Evolutionary conservation across 305 asterid species (phyloP), one percentile per base, ranked within the genome.

Genomic region (Lippia alba): DNA sequence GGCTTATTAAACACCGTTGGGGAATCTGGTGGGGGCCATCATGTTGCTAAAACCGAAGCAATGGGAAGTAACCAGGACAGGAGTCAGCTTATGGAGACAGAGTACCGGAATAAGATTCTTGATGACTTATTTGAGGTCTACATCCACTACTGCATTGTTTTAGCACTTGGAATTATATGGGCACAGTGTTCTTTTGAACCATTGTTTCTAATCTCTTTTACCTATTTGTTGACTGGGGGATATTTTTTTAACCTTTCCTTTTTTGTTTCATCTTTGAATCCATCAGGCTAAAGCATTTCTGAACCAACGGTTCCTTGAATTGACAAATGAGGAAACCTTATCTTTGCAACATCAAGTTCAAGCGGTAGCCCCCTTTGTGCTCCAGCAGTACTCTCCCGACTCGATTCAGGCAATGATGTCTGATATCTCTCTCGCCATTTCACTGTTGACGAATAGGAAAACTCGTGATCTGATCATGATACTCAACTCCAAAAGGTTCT

Each of bases 271-370:
- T 74, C 66, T 64, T 63, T 75, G 46, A 66, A 69, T 68, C 79
- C 76, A 64, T 74, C 90, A 94, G 99, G 90, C 83, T 32, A 91
- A 92, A 84, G 97, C 98, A 73, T 92, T 94, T 80, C 80, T 94
- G 78, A 88, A 90, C 80, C 99, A 94, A 58, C 84, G 98, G 46
- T 71, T 86, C 67, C 87, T 86, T 74, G 99, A 92, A 73, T 84
- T 89, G 80, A 90, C 90, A 41, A 92, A 85, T 85, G 86, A 84
- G 81, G 98, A 94, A 78, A 90, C 92, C 56, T 72, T 89, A 69
- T 88, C 97, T 36, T 81, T 92, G 65, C 99, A 90, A 83, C 96
- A 94, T 79, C 98, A 92, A 89, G 96, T 94, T 73, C 99, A 94
- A 83, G 78, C 99, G 45, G 96, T 87, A 66, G 96, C 99, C 71